Evolutionary conservation across 139 green algal genomes (phyloP).

Genomic region (Chlorella sp.): DNA sequence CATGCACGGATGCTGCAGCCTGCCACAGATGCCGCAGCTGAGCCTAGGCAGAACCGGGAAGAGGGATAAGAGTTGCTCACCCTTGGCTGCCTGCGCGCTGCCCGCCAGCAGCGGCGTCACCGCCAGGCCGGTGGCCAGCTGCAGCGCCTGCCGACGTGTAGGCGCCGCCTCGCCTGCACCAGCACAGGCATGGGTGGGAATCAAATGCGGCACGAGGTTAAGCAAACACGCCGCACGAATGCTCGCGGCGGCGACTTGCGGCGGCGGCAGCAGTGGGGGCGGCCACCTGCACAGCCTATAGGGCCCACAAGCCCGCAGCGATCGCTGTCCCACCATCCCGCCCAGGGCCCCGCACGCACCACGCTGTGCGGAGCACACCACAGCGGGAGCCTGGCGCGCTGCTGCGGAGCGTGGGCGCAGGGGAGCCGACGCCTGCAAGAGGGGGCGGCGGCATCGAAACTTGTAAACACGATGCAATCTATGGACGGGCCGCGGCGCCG

Average conservation of each 20-base stretch:
- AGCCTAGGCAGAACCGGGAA: too few species aligned
- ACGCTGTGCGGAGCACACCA: conserved; percentile 1
- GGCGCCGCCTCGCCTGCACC: conserved; percentile 3
- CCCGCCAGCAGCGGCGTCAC: conserved; percentile 18
- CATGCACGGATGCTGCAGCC: too few species aligned
- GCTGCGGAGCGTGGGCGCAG: conserved; percentile 6
- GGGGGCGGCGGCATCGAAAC: not conserved
- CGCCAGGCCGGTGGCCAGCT: conserved; percentile 31
- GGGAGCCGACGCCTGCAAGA: conserved; percentile 10
- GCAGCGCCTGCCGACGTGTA: conserved; percentile 43
- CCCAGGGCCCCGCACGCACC: not conserved
- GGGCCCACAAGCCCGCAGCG: not conserved
- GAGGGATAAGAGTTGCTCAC: not conserved
- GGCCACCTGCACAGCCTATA: not conserved
- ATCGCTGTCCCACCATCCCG: not conserved
- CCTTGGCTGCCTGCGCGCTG: conserved; percentile 31
- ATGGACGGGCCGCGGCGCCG: not conserved
- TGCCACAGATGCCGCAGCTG: too few species aligned
- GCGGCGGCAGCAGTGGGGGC: not conserved
- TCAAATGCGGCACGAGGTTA: not conserved
- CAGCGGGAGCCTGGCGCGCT: not conserved
- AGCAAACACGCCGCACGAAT: not conserved
- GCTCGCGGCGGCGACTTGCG: not conserved
- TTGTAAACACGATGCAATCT: not conserved
- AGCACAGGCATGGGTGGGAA: not conserved